Evolutionary conservation across 2,329 filamentous ascomycete species (phyloP).

Genomic region (Trichoderma breve): DNA sequence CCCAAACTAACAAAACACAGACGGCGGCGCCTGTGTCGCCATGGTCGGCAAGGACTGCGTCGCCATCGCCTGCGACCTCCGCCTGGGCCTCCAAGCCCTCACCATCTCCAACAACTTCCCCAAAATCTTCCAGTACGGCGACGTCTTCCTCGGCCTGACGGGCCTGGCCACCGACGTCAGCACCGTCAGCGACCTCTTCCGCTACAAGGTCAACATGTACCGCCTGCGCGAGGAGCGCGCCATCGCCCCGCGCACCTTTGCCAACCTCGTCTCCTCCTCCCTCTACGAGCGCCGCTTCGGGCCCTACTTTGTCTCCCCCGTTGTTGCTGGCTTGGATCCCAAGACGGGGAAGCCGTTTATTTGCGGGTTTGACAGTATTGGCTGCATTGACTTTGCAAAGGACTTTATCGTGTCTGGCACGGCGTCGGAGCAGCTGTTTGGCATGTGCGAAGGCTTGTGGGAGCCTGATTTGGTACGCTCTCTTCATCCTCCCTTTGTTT

Average conservation of each 20-base stretch:
- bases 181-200: conserved; percentile 94
- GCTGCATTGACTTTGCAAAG: conserved; percentile 98
- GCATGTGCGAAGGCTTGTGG: conserved; percentile 97
- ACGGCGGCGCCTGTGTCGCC: conserved; percentile 92
- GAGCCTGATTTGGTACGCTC: conserved; percentile 85
- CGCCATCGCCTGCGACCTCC: conserved; percentile 97
- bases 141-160: conserved; percentile 91
- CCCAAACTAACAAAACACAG: conserved; percentile 27
- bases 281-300: conserved; percentile 96
- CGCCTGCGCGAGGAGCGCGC: conserved; percentile 94
- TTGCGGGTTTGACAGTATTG: conserved; percentile 98
- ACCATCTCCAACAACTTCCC: conserved; percentile 99
- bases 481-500: not conserved
- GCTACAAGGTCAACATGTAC: conserved; percentile 99
- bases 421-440: conserved; percentile 95
- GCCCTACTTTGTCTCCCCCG: conserved; percentile 92
- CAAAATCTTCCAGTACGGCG: conserved; percentile 98
- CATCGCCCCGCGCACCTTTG: conserved; percentile 92
- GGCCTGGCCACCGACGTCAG: conserved; percentile 94
- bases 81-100: conserved; percentile 91
- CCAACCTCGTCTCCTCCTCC: conserved; percentile 87
- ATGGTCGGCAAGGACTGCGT: conserved; percentile 99
- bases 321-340: conserved; percentile 91
- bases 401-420: conserved; percentile 98
- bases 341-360: conserved; percentile 96